Evolutionary conservation across 2,329 filamentous ascomycete species (phyloP).

Genomic region (Xylaria polymorpha): DNA sequence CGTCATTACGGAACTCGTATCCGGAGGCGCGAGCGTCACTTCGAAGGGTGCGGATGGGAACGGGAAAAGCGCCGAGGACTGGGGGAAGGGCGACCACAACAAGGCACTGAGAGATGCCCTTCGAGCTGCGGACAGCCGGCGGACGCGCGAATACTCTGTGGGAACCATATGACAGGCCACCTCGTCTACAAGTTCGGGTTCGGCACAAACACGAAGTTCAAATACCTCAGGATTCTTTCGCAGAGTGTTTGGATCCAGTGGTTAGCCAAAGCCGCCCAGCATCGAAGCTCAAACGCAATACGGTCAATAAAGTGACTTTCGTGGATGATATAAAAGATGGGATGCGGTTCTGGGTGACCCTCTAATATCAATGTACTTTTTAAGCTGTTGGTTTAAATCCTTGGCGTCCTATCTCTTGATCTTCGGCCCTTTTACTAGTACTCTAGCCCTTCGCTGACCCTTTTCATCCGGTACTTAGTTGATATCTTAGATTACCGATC

Average conservation of each 20-base stretch:
- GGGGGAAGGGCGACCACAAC: constrained; percentile 20
- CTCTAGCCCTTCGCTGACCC: no score
- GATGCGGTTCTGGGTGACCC: no score
- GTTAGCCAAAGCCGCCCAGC: background rate
- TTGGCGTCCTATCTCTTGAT: no score
- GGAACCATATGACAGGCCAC: background rate
- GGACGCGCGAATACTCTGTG: constrained; percentile 10
- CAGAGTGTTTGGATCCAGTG: background rate
- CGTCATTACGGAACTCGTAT: constrained; percentile 19
- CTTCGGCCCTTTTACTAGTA: no score
- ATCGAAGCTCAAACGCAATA: background rate
- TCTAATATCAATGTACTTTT: no score
- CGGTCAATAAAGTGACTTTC: background rate
- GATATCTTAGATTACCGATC: no score
- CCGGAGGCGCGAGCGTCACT: constrained; percentile 2
- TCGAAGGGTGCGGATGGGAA: background rate
- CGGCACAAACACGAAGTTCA: background rate
- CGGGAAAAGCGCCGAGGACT: constrained; percentile 22
- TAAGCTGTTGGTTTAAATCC: no score
- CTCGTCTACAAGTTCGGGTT: constrained; percentile 12
- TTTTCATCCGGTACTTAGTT: no score
- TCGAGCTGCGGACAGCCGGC: background rate
- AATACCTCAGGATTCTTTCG: no score
- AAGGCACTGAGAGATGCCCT: constrained; percentile 17
- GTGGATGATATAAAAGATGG: no score